Conservation (phyloP, 2,329 filamentous ascomycete genomes). For the Stagonosporopsis rhizophila region DNA sequence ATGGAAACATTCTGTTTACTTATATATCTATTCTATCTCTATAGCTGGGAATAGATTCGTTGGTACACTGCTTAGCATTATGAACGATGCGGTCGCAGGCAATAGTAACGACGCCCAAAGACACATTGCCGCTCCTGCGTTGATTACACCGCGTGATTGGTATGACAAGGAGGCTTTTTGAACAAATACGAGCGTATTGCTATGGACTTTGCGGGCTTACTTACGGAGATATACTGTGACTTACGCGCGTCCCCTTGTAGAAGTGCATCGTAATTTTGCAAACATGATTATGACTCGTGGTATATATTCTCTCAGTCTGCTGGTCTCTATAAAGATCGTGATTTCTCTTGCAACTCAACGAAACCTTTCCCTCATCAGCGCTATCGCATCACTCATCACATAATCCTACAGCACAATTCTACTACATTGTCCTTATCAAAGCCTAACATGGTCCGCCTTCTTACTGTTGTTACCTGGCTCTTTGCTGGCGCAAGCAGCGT, state of each 20-base stretch:
- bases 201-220: slow-evolving; percentile 5
- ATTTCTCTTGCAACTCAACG: slow-evolving; percentile 1
- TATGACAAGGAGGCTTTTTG: slow-evolving; percentile 4
- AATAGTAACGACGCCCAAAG: slow-evolving; percentile 7
- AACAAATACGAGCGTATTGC: slow-evolving; percentile 5
- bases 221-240: slow-evolving; percentile 9
- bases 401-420: background rate
- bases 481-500: slow-evolving; percentile 11
- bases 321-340: slow-evolving; percentile 5
- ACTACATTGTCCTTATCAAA: slow-evolving; percentile 6
- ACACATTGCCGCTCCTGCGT: slow-evolving; percentile 1
- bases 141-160: slow-evolving; percentile 1
- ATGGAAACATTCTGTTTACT: slow-evolving; percentile 4
- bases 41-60: slow-evolving; percentile 2
- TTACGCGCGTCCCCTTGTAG: slow-evolving; percentile 8
- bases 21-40: slow-evolving; percentile 1
- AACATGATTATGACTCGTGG: slow-evolving; percentile 4
- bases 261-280: slow-evolving; percentile 6
- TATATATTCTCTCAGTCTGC: slow-evolving; percentile 7
- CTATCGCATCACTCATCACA: slow-evolving; percentile 7
- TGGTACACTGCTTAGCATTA: slow-evolving; percentile 6
- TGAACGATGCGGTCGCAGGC: slow-evolving; percentile 3
- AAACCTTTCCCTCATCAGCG: slow-evolving; percentile 3
- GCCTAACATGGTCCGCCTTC: slow-evolving; percentile 11
- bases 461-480: slow-evolving; percentile 11